phyloP scores from a whole-genome alignment of 2,329 filamentous ascomycete genomes.

The Colletotrichum navitas region DNA sequence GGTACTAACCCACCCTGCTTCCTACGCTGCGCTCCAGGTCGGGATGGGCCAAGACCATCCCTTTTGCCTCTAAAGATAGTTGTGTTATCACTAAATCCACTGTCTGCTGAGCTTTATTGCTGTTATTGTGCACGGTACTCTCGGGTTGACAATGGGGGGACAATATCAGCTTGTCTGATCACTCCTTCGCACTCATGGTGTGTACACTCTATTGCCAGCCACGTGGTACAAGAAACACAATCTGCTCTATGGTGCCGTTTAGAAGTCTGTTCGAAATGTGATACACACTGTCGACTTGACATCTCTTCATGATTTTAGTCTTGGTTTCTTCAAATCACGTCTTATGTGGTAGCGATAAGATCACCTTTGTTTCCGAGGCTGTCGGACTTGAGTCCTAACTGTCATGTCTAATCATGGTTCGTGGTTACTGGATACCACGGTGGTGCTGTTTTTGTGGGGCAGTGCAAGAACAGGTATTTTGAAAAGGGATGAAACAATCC shows the following conservation, averaged over 20 bases:
- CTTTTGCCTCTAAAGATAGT: too few species aligned
- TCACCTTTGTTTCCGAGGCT: background rate
- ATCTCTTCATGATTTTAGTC: background rate
- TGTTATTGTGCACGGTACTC: too few species aligned
- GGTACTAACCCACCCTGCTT: too few species aligned
- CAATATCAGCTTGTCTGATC: too few species aligned
- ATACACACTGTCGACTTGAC: background rate
- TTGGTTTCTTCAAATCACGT: background rate
- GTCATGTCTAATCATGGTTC: background rate
- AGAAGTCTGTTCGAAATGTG: background rate
- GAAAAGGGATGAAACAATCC: background rate
- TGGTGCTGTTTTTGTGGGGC: background rate
- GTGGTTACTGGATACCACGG: too few species aligned
- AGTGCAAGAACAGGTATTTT: background rate
- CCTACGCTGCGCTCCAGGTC: too few species aligned
- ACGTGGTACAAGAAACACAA: background rate
- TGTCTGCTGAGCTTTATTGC: too few species aligned
- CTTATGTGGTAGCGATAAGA: background rate
- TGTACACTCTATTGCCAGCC: background rate
- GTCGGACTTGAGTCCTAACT: background rate
- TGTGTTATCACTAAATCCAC: too few species aligned
- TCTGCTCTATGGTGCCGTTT: background rate
- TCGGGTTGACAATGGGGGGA: too few species aligned
- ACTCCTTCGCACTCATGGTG: background rate
- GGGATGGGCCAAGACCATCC: too few species aligned